Evolutionary conservation across 371 early-diverging fungal species (phyloP).

Genomic region (Zychaea mexicana): DNA sequence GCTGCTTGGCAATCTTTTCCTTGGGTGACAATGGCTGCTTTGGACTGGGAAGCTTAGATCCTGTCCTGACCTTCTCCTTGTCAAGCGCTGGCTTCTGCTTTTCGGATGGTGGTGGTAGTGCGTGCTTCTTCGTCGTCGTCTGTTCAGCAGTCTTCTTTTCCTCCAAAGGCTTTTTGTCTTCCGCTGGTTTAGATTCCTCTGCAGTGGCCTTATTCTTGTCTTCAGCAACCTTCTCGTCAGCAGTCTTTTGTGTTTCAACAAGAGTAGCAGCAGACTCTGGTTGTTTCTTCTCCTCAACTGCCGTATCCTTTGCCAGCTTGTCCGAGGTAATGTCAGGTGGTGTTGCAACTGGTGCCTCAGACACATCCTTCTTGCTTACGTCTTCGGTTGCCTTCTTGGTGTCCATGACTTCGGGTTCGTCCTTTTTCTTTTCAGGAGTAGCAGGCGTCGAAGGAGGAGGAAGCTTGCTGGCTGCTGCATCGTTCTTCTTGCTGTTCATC

Average conservation of each 20-base stretch:
- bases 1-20: not conserved
- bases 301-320: not conserved
- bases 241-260: not conserved
- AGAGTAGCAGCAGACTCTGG: too few relatives aligned
- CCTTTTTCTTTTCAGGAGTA: not conserved
- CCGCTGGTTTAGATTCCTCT: too few relatives aligned
- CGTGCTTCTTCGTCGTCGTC: too few relatives aligned
- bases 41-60: not conserved
- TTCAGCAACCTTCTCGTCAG: not conserved
- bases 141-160: not conserved
- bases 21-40: not conserved
- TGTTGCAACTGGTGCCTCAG: not conserved
- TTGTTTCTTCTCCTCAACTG: not conserved
- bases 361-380: not conserved
- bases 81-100: not conserved
- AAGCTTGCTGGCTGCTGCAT: not conserved
- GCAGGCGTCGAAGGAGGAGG: not conserved
- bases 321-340: not conserved
- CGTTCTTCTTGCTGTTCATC: not conserved
- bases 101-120: too few relatives aligned
- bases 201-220: not conserved
- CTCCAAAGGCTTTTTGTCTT: not conserved
- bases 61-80: not conserved
- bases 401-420: not conserved
- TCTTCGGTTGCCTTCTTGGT: not conserved